phyloP scores from a whole-genome alignment of 2,329 filamentous ascomycete genomes.

The Fusarium mangiferae region DNA sequence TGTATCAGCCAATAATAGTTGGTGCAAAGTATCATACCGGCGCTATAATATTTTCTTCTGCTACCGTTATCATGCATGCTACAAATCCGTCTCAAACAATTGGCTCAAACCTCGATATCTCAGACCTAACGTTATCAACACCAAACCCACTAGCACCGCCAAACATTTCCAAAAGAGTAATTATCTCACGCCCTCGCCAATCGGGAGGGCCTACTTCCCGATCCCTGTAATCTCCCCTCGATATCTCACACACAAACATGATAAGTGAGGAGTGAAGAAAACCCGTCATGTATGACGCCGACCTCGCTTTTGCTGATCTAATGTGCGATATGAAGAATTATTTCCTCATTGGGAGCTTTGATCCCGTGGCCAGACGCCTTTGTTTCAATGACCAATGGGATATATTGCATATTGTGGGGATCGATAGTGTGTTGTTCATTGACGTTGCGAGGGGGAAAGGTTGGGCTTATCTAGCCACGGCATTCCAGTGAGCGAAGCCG shows the following conservation, averaged over 20 bases:
- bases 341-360: slow-evolving; percentile 7
- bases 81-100: neutral
- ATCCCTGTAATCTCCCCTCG: slow-evolving; percentile 3
- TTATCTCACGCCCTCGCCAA: slow-evolving; percentile 5
- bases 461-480: neutral
- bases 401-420: neutral
- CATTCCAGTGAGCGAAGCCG: neutral
- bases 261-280: neutral
- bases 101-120: neutral
- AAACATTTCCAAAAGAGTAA: slow-evolving; percentile 19
- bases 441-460: neutral
- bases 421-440: neutral
- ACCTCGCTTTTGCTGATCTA: slow-evolving; percentile 6
- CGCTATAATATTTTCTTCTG: fast-evolving
- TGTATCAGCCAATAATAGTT: neutral
- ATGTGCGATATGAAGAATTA: slow-evolving; percentile 22
- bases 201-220: slow-evolving; percentile 17
- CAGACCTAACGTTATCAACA: neutral
- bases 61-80: neutral
- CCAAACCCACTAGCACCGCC: neutral
- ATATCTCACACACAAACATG: neutral
- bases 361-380: slow-evolving; percentile 11
- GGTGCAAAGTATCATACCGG: neutral
- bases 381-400: neutral
- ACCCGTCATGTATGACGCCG: neutral